Conservation (phyloP, 2,329 filamentous ascomycete genomes). For the Penicillium sp. region DNA sequence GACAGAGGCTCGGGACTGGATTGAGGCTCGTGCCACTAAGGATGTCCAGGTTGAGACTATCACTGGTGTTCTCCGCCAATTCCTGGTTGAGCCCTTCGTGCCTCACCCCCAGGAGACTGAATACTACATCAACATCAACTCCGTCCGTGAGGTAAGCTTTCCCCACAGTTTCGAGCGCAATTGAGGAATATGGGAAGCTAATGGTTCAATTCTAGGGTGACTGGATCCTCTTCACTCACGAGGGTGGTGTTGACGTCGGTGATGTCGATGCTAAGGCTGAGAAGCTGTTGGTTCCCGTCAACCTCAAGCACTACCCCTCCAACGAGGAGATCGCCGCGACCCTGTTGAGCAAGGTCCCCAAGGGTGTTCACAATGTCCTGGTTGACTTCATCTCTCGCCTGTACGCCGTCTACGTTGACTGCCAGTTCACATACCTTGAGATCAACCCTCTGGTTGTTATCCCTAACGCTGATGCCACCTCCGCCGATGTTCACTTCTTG, state of each 20-base stretch:
- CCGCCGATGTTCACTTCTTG: constrained; percentile 93
- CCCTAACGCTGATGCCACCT: constrained; percentile 87
- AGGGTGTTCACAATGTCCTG: constrained; percentile 95
- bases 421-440: constrained; percentile 99
- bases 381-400: constrained; percentile 98
- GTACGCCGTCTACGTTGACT: constrained; percentile 98
- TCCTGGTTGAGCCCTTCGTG: constrained; percentile 97
- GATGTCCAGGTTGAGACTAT: constrained; percentile 88
- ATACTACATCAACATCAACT: constrained; percentile 99
- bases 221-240: constrained; percentile 99
- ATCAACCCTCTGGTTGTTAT: constrained; percentile 99
- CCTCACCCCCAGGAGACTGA: constrained; percentile 93
- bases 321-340: constrained; percentile 86
- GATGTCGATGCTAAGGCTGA: constrained; percentile 98
- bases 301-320: constrained; percentile 89
- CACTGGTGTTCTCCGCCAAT: constrained; percentile 83
- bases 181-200: background rate
- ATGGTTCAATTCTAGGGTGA: constrained; percentile 67
- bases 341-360: constrained; percentile 88
- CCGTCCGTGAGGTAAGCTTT: constrained; percentile 90
- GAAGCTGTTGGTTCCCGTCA: constrained; percentile 96
- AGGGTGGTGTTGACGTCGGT: constrained; percentile 98
- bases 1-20: constrained; percentile 90
- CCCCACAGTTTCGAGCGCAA: background rate
- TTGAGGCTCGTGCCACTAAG: constrained; percentile 89